Evolutionary conservation across 2,329 filamentous ascomycete species (phyloP), one percentile per base, ranked within the genome.

Genomic region (Colletotrichum sansevieriae): DNA sequence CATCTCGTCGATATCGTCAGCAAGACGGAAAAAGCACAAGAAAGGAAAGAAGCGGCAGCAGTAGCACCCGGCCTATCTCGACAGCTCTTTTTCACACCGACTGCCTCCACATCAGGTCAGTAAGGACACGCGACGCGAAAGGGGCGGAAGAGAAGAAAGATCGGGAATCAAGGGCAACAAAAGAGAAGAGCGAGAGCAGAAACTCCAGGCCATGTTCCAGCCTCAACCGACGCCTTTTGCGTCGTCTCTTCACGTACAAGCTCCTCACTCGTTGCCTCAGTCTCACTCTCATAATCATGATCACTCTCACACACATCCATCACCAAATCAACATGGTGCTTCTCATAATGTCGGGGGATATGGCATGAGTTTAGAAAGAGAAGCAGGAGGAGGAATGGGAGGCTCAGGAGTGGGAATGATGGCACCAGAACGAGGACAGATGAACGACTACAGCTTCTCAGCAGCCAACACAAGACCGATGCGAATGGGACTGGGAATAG

Each of bases 221-320:
- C 83, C 85, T 74, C 83, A 86, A 73, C 80, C 84, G 63, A 84
- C 83, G 62, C 81, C 85, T 63, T 85, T 82, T 71, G 76, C 80
- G 72, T 77, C 81, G 72, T 83, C 81, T 74, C 80, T 77, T 73
- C 80, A 79, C 72, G 67, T 72, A 57, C 49, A 63, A 57, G n/a
- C 29, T 29, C 7, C 29, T 29, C 58, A 22, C 29, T 55, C 33
- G 41, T 62, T 57, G 29, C 55, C 58, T 61, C 55, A 61, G 22
- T 12, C 15, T 39, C 55, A 61, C 35, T 12, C 15, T 39, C 25
- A 33, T 22, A 4, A 33, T 18, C 55, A 65, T n/a, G 20, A 22
- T 10, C 37, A 59, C 10, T 3, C 58, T 29, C 60, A 66, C 33
- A 41, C 54, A 56, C 43, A 56, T 20, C 18, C 37, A 29, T 3